Conservation (phyloP, 345 rosid genomes). For the Syzygium aqueum region DNA sequence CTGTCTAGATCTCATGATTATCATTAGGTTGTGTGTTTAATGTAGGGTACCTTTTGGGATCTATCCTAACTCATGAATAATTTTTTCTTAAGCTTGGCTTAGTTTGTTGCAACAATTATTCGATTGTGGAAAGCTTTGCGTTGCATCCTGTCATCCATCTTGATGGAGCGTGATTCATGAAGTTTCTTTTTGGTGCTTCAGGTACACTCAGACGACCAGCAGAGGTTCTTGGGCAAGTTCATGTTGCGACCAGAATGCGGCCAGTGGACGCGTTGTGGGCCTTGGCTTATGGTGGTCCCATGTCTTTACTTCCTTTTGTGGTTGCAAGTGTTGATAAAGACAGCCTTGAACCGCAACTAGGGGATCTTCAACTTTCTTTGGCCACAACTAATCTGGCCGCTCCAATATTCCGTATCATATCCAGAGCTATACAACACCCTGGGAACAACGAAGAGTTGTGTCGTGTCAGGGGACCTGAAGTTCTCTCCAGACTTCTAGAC, state of each 20-base stretch:
- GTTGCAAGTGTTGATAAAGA: conserved; percentile 65
- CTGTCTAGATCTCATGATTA: background rate
- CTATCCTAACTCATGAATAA: background rate
- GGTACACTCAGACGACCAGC: conserved; percentile 87
- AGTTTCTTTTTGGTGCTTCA: conserved; percentile 8
- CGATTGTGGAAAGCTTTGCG: background rate
- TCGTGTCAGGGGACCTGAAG: conserved; percentile 75
- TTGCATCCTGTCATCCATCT: background rate
- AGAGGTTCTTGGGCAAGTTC: conserved; percentile 99
- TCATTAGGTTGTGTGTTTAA: background rate
- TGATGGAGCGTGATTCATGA: background rate
- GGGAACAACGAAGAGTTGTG: conserved; percentile 85
- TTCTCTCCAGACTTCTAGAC: conserved; percentile 76
- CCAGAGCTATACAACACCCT: conserved; percentile 79
- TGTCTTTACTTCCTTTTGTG: conserved; percentile 86
- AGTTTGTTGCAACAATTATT: background rate
- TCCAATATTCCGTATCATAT: conserved; percentile 75
- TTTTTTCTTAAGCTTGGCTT: background rate
- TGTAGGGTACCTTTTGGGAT: background rate
- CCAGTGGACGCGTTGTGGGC: conserved; percentile 97
- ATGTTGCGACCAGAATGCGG: conserved; percentile 80
- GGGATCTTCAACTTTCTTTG: conserved; percentile 42
- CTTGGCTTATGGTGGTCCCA: conserved; percentile 90
- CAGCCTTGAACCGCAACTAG: conserved; percentile 69
- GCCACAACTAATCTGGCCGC: conserved; percentile 81